A percentile compares a stretch with the other conserved stretches of the same genome.
Conservation (phyloP, 2,329 filamentous ascomycete genomes). For the Dactylonectria estremocensis region DNA sequence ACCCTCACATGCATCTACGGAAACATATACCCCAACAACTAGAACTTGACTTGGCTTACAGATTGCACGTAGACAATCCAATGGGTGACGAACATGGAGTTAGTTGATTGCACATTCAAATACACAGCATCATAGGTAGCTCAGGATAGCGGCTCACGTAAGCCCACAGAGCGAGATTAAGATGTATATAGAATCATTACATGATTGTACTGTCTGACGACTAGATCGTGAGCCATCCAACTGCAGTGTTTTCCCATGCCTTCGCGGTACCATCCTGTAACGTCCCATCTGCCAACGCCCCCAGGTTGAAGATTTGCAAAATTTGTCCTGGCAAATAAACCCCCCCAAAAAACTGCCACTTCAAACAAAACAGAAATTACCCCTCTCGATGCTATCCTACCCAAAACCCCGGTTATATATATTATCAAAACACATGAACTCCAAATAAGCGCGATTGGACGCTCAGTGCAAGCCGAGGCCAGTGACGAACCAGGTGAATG, state of each 20-base stretch:
- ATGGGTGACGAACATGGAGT: conserved; percentile 3
- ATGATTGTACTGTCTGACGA: conserved; percentile 40
- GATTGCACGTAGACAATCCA: background rate
- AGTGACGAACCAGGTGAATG: conserved; percentile 76
- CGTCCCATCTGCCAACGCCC: conserved; percentile 41
- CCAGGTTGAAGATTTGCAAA: conserved; percentile 32
- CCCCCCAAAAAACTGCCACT: conserved; percentile 19
- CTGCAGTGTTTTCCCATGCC: conserved; percentile 28
- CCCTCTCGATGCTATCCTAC: conserved; percentile 44
- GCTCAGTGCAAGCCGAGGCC: conserved; percentile 60
- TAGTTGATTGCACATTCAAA: background rate
- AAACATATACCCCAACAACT: conserved; percentile 2
- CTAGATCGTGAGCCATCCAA: conserved; percentile 45
- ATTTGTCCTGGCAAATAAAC: conserved; percentile 36
- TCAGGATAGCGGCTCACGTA: conserved; percentile 23
- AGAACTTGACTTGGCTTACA: background rate
- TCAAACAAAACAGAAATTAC: conserved; percentile 32
- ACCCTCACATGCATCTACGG: background rate
- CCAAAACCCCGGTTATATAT: conserved; percentile 28
- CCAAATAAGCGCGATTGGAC: conserved; percentile 26
- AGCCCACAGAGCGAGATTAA: conserved; percentile 38
- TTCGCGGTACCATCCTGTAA: conserved; percentile 32
- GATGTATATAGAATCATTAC: conserved; percentile 46
- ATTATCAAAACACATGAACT: conserved; percentile 32
- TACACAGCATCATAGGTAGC: conserved; percentile 5